These are phyloP conservation scores for Micromonas pusilla DNA, from an alignment of 139 green algal genomes.

Conservation along the genomic window DNA sequence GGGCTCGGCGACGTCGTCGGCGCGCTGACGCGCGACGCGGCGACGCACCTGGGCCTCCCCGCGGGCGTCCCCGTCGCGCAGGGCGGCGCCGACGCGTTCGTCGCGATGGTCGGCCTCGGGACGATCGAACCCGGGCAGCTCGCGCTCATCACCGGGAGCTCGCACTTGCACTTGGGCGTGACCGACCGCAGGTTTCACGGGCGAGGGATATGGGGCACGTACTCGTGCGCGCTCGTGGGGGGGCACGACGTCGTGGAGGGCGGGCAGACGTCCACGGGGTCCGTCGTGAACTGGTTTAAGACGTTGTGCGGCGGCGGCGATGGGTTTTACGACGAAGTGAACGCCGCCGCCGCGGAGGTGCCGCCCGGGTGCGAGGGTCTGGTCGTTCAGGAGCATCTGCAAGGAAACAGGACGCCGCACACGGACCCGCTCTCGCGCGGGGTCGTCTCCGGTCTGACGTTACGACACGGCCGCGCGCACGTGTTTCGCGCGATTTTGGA, in stretches of 20 bases:
- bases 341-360: conserved; percentile 52
- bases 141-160: conserved; percentile 69
- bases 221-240: conserved; percentile 54
- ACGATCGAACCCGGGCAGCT: conserved; percentile 59
- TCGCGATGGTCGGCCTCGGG: conserved; percentile 73
- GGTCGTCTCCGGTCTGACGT: conserved; percentile 60
- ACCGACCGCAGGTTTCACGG: conserved; percentile 46
- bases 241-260: conserved; percentile 62
- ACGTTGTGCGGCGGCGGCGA: conserved; percentile 16
- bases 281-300: conserved; percentile 48
- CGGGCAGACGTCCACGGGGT: conserved; percentile 69
- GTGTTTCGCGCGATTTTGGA: conserved; percentile 67
- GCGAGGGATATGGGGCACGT: conserved; percentile 66
- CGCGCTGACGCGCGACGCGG: conserved; percentile 48
- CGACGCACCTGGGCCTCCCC: conserved; percentile 52
- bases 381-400: conserved; percentile 67
- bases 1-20: conserved; percentile 52
- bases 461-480: conserved; percentile 60
- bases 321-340: conserved; percentile 49
- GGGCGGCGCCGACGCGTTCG: conserved; percentile 56
- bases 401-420: conserved; percentile 76
- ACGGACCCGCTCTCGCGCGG: conserved; percentile 63
- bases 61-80: conserved; percentile 52
- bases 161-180: conserved; percentile 69
- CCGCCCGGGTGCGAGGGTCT: conserved; percentile 63